A percentile compares a stretch with the other conserved stretches of the same genome.
Evolutionary conservation across 2,329 filamentous ascomycete species (phyloP).

Genomic region (Claviceps africana): DNA sequence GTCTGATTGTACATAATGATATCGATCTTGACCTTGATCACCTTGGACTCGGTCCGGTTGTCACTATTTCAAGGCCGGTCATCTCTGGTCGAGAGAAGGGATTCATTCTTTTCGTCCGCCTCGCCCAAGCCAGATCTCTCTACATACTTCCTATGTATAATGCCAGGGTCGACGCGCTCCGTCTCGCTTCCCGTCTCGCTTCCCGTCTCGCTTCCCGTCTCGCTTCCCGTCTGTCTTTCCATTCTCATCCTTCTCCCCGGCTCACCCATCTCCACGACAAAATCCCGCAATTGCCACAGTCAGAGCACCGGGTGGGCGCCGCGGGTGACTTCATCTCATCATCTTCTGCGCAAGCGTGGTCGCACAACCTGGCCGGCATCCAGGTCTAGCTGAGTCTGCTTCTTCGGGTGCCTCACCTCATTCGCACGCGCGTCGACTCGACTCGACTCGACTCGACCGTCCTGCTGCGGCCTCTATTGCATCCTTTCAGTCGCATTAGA

Average conservation of each 20-base stretch:
- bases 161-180: not conserved
- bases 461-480: not conserved
- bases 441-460: not conserved
- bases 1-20: not conserved
- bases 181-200: not conserved
- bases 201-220: not conserved
- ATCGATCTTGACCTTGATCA: no score
- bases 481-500: not conserved
- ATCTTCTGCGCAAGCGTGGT: not conserved
- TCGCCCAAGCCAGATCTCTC: not conserved
- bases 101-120: not conserved
- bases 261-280: not conserved
- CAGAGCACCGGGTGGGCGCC: not conserved
- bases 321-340: not conserved
- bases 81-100: not conserved
- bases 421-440: not conserved
- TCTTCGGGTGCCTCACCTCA: not conserved
- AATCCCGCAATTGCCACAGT: not conserved
- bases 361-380: not conserved
- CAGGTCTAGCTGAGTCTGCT: not conserved
- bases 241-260: not conserved
- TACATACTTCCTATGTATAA: no score
- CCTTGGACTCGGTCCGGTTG: no score
- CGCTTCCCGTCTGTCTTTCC: not conserved
- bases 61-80: not conserved